Base-by-base conservation (phyloP, 106 monocot genomes). In the Platanthera guangdongensis region DNA sequence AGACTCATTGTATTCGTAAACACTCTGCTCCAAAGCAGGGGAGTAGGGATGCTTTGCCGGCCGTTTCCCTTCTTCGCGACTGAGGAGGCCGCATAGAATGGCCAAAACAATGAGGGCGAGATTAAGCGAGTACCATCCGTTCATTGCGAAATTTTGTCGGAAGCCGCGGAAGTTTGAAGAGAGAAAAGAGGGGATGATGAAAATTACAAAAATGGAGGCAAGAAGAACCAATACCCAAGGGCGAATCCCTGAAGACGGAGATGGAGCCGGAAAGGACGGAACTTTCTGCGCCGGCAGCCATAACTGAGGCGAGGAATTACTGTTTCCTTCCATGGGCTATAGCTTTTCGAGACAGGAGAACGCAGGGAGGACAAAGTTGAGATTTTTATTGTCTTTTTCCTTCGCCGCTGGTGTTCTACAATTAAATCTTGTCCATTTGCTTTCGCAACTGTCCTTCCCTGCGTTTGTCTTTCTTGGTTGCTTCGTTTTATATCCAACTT, bases 51-150 rank as follows among this genome's bases (percentile, higher is more conserved):
- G n/a, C n/a, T n/a, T n/a, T n/a, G n/a, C n/a, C n/a, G n/a, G n/a
- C n/a, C n/a, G n/a, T n/a, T n/a, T n/a, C n/a, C n/a, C n/a, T n/a
- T n/a, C n/a, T n/a, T 50, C 53, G 59, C 84, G 85, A 71, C 82
- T 48, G 19, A 85, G 80, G 57, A 88, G n/a, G 49, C 88, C 88
- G 78, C 85, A 85, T 22, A 85, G 80, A 57, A 88, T 82, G 30
- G 88, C 88, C 46, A 85, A 82, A 32, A 78, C 50, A 57, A 88
- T 85, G 57, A 88, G 80, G 78, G 68, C 50, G 50, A 88, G 39
- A 63, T 88, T 85, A 67, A 88, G 72, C 2, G 77, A 30, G 64
- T 88, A 80, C 88, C 88, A 88, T 7, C 85, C 82, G 67, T 71
- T 88, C 78, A 74, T 85, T 8, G 75, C 51, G 11, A 68, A 18